Percentiles rank a stretch among this genome's conserved stretches.
Conservation (phyloP, 331 rosid genomes). For the Pyracantha coccinea region DNA sequence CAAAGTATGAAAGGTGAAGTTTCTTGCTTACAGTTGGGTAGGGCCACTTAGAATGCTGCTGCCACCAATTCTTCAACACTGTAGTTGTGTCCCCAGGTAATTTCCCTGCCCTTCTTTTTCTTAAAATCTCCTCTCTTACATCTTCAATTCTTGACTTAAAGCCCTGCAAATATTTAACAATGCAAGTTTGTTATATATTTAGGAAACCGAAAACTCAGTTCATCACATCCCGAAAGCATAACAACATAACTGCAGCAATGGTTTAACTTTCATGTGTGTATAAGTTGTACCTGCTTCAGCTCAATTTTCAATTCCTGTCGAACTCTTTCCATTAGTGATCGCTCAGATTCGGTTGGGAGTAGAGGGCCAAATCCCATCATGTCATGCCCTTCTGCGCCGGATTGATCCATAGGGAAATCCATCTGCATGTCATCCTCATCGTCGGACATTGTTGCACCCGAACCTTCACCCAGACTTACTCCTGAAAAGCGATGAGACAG, state of each 20-base stretch:
- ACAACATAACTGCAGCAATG: neutral
- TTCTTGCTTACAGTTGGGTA: conserved; percentile 81
- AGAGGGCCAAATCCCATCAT: conserved; percentile 95
- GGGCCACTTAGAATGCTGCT: conserved; percentile 98
- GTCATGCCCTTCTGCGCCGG: conserved; percentile 63
- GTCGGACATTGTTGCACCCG: conserved; percentile 95
- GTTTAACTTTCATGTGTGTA: neutral
- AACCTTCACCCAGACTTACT: conserved; percentile 83
- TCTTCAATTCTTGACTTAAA: conserved; percentile 95
- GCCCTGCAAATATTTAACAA: conserved; percentile 39
- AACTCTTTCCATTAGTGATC: conserved; percentile 93
- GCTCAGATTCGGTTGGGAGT: conserved; percentile 92
- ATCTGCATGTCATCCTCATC: conserved; percentile 81
- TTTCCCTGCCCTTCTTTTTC: conserved; percentile 97
- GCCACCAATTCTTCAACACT: conserved; percentile 95
- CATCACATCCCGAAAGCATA: neutral
- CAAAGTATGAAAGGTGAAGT: neutral
- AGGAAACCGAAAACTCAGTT: too few species aligned
- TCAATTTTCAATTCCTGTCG: conserved; percentile 95
- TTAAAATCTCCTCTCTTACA: conserved; percentile 86
- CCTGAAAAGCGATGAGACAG: conserved; percentile 28
- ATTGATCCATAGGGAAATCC: conserved; percentile 75
- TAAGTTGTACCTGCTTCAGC: conserved; percentile 68
- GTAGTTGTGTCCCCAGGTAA: conserved; percentile 96
- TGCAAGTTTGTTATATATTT: neutral